Percentiles rank a stretch among this genome's conserved stretches.
These are phyloP conservation scores for Globisporangium paddicum DNA, from an alignment of 352 stramenopile genomes.

Conservation along the genomic window DNA sequence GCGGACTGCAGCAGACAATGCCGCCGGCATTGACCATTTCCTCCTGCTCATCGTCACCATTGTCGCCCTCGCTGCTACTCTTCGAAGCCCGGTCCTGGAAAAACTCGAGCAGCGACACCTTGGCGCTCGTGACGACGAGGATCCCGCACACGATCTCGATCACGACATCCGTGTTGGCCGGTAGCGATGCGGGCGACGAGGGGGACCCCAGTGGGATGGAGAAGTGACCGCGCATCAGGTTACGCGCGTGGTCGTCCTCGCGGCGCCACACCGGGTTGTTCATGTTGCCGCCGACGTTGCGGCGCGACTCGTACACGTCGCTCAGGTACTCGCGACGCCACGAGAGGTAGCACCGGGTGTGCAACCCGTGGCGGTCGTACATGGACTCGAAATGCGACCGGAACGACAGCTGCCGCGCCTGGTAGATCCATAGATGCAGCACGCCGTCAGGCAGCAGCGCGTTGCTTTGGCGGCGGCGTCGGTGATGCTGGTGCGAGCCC, in stretches of 20 bases:
- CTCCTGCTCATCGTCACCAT: constrained; percentile 10
- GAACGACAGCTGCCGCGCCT: constrained; percentile 36
- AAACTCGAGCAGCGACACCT: constrained; percentile 28
- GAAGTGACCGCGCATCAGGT: constrained; percentile 33
- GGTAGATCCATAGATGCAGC: constrained; percentile 50
- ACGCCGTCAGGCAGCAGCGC: constrained; percentile 20
- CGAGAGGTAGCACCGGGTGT: constrained; percentile 31
- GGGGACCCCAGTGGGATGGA: constrained; percentile 1
- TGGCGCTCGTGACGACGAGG: constrained; percentile 33
- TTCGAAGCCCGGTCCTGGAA: constrained; percentile 12
- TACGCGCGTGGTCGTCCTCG: constrained; percentile 20
- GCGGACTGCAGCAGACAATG: constrained; percentile 20
- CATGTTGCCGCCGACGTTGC: constrained; percentile 36
- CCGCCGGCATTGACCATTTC: neutral
- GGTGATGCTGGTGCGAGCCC: neutral
- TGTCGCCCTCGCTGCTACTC: neutral
- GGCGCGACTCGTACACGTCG: constrained; percentile 34
- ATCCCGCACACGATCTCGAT: constrained; percentile 56
- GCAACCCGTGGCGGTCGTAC: constrained; percentile 42
- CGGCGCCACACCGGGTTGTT: constrained; percentile 37
- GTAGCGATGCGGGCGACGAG: constrained; percentile 21
- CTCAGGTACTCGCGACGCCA: constrained; percentile 19
- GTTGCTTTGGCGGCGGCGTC: constrained; percentile 7
- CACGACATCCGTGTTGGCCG: constrained; percentile 35
- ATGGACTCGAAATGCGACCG: constrained; percentile 37